Evolutionary conservation across 805 yeast genomes (phyloP), one percentile per base, ranked within the genome.

Genomic region (Zygosaccharomyces gambellarensis): DNA sequence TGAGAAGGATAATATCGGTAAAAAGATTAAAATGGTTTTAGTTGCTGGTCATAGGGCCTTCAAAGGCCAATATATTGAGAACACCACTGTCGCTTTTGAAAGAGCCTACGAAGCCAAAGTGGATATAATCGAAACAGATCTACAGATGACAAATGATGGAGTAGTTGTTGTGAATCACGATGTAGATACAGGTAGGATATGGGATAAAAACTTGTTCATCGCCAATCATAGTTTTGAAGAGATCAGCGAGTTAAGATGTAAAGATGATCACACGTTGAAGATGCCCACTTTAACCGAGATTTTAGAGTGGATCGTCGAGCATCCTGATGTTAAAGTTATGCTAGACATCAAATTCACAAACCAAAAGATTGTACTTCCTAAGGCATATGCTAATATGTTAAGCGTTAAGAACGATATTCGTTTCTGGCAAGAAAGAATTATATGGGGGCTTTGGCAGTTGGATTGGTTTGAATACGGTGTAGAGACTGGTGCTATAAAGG

Each of bases 131-230:
- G 85, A 80, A 59, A 75, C 81, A 14, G 86, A 81, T 57, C 63
- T 81, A 28, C 85, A 80, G 57, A 69, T 79, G 51, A 69, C 82
- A 0, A 56, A 60, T 3, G 86, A 81, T 57, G 78, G 78, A n/a
- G 69, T 69, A 4, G 73, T 80, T 2, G 79, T 81, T 17, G 68
- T 81, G 43, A 75, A 76, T 52, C 86, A 81, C 55, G 85, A 81
- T 50, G 65, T 73, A 3, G 64, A 61, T 43, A 73, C 83, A 0
- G 75, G 74, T 4, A 71, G 85, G 46, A 70, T 74, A 32, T 81
- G 78, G 67, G 68, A 75, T 46, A 59, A 63, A 34, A 61, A 73
- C 34, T 49, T 61, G 39, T 59, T 58, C 6, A 75, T 80, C 49
- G 62, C 66, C 10, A 67, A 71, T 3, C 65, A 76, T 0, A 45